Conservation (phyloP, 768 basidiomycete genomes). For the Rhizopogon roseolus region DNA sequence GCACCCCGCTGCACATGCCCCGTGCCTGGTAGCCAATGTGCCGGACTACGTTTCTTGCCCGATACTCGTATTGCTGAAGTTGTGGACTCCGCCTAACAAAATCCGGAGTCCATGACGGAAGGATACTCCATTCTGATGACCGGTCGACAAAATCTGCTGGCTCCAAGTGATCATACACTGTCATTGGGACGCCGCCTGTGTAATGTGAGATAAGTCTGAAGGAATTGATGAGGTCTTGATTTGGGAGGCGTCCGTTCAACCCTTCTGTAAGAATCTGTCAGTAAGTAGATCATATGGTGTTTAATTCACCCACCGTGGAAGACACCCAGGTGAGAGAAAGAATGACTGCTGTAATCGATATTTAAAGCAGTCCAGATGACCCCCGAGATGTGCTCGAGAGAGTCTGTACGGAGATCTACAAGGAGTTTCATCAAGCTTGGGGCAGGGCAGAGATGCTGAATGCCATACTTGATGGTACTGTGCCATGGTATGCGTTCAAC, state of each 20-base stretch:
- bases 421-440: neutral
- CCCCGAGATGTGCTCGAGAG: slow-evolving; percentile 65
- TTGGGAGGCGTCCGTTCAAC: slow-evolving; percentile 89
- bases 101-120: slow-evolving; percentile 45
- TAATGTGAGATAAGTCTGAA: slow-evolving; percentile 66
- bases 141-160: slow-evolving; percentile 33
- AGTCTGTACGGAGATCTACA: slow-evolving; percentile 62
- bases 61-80: slow-evolving; percentile 49
- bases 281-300: neutral
- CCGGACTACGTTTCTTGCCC: slow-evolving; percentile 61
- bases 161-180: slow-evolving; percentile 77
- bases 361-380: slow-evolving; percentile 95
- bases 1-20: slow-evolving; percentile 82
- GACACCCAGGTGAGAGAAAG: slow-evolving; percentile 92
- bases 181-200: slow-evolving; percentile 71
- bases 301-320: slow-evolving; percentile 68
- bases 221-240: slow-evolving; percentile 92
- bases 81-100: slow-evolving; percentile 35
- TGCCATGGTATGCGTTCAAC: slow-evolving; percentile 78
- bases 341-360: slow-evolving; percentile 95
- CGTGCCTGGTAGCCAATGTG: slow-evolving; percentile 73
- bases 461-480: slow-evolving; percentile 56
- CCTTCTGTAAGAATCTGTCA: slow-evolving; percentile 60
- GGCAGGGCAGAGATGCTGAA: neutral
- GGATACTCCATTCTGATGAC: slow-evolving; percentile 19